phyloP scores from a whole-genome alignment of 2,329 filamentous ascomycete genomes.

The Diaporthe sp. region DNA sequence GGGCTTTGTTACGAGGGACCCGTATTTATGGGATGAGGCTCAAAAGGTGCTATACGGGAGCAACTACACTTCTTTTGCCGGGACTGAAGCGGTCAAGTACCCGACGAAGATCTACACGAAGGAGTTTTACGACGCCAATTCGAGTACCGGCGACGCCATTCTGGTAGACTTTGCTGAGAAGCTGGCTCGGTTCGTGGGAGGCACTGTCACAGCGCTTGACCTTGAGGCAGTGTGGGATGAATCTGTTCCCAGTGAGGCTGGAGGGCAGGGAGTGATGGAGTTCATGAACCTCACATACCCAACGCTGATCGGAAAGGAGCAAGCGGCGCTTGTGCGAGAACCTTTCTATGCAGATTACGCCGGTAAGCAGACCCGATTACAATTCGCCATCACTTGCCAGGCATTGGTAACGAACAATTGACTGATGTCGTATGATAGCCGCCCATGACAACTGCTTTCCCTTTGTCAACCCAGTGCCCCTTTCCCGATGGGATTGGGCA shows the following conservation, averaged over 20 bases:
- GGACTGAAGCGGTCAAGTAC: too few relatives aligned
- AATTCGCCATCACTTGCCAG: not conserved
- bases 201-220: not conserved
- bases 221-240: not conserved
- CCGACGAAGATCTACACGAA: not conserved
- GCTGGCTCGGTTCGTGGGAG: not conserved
- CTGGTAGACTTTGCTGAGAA: not conserved
- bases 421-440: too few relatives aligned
- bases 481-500: not conserved
- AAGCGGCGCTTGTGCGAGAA: not conserved
- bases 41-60: not conserved
- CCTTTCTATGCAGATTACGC: not conserved
- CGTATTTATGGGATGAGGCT: not conserved
- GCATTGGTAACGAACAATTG: too few relatives aligned
- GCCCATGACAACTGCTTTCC: not conserved
- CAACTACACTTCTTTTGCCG: not conserved
- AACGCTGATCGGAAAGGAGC: not conserved
- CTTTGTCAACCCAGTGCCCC: not conserved
- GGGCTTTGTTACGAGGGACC: not conserved
- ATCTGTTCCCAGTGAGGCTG: not conserved
- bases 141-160: not conserved
- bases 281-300: slow-evolving; percentile 11
- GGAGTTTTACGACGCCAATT: not conserved
- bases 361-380: not conserved
- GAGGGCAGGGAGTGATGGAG: not conserved